Conservation (phyloP, 1,284 basidiomycete species). For the Ustilago vetiveriae region DNA sequence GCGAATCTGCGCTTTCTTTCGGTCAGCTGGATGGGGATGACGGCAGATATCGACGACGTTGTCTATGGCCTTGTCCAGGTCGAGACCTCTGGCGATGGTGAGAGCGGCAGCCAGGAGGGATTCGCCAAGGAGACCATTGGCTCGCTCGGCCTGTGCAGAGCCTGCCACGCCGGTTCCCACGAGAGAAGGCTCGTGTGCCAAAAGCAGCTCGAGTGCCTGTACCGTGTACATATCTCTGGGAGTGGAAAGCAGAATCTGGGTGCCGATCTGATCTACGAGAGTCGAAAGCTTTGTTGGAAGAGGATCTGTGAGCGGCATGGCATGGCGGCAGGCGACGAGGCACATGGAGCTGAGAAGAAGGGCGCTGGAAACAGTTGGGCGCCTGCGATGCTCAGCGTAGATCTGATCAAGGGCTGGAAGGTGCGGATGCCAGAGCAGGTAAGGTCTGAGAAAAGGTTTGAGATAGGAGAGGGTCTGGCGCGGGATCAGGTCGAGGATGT, state of each 20-base stretch:
- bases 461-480: constrained; percentile 24
- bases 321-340: constrained; percentile 41
- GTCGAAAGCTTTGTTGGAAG: constrained; percentile 36
- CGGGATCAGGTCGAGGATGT: constrained; percentile 38
- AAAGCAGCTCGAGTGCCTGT: constrained; percentile 39
- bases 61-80: constrained; percentile 47
- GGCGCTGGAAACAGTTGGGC: constrained; percentile 30
- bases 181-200: constrained; percentile 47
- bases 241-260: constrained; percentile 39
- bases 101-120: constrained; percentile 39
- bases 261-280: constrained; percentile 43
- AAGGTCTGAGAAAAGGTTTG: constrained; percentile 37
- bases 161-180: constrained; percentile 42
- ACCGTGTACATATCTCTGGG: constrained; percentile 45
- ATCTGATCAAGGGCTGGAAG: constrained; percentile 29
- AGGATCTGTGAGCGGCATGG: constrained; percentile 39
- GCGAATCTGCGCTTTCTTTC: constrained; percentile 6
- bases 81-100: constrained; percentile 38
- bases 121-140: constrained; percentile 43
- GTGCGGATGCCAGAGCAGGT: constrained; percentile 47
- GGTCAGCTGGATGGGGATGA: not conserved
- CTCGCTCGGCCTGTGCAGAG: constrained; percentile 32
- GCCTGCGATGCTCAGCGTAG: constrained; percentile 25
- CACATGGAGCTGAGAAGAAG: constrained; percentile 47
- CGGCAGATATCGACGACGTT: constrained; percentile 18